phyloP scores from a whole-genome alignment of 2,329 filamentous ascomycete species.

The Fusarium anthophilum region DNA sequence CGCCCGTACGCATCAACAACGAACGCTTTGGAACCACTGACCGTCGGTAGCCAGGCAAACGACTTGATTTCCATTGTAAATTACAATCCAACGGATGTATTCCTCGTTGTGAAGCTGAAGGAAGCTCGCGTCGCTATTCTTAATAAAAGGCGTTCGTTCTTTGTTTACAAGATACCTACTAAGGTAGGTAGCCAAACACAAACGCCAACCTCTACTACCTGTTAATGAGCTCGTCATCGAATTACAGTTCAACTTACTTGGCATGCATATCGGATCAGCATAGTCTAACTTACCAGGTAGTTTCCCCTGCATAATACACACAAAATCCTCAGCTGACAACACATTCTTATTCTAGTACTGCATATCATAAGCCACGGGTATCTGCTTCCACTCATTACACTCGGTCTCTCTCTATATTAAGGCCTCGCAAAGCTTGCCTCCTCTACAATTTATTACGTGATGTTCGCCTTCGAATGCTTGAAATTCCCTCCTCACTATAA shows the following conservation, averaged over 20 bases:
- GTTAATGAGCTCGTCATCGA: constrained; percentile 33
- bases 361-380: constrained; percentile 11
- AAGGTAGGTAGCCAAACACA: neutral
- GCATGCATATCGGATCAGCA: neutral
- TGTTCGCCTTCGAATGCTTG: constrained; percentile 45
- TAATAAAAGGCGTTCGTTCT: neutral
- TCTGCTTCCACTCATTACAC: constrained; percentile 8
- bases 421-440: neutral
- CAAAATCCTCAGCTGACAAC: neutral
- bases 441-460: constrained; percentile 37
- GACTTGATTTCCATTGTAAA: too few relatives aligned
- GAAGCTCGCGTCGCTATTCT: neutral
- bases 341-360: neutral
- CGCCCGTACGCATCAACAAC: neutral
- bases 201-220: constrained; percentile 8
- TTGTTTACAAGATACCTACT: neutral
- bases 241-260: neutral
- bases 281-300: neutral
- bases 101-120: neutral
- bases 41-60: neutral
- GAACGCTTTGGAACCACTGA: neutral
- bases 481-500: constrained; percentile 52
- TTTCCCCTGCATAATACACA: neutral
- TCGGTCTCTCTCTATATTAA: neutral
- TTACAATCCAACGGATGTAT: neutral